Conservation (phyloP, 148 eudicot genomes). For the Persicaria tinctoria region DNA sequence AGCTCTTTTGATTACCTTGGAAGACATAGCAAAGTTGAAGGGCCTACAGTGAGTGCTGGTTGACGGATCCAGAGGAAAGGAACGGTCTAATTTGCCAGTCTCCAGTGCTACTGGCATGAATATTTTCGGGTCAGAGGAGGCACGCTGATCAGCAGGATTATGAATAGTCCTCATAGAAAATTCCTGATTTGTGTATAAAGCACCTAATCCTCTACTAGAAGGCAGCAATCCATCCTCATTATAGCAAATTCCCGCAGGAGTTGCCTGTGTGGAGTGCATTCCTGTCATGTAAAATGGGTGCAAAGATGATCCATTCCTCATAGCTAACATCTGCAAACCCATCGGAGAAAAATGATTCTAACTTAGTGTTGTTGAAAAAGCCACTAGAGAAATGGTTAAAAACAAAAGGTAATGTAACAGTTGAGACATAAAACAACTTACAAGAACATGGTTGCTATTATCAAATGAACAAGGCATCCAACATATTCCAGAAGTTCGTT, state of each 20-base stretch:
- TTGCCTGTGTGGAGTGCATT: conserved; percentile 23
- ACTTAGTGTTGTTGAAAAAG: too few relatives aligned
- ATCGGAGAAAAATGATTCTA: conserved; percentile 2
- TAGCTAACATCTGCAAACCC: conserved; percentile 64
- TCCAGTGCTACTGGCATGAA: conserved; percentile 20
- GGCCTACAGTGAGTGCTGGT: conserved; percentile 32
- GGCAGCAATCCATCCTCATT: conserved; percentile 28
- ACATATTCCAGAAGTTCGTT: background rate
- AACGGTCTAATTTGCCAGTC: conserved; percentile 24
- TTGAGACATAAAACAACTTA: too few relatives aligned
- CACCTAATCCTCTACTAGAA: conserved; percentile 23
- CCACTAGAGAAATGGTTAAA: too few relatives aligned
- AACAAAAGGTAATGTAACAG: too few relatives aligned
- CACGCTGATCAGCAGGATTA: conserved; percentile 28
- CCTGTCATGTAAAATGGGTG: conserved; percentile 46
- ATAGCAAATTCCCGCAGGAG: conserved; percentile 23
- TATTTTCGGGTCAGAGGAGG: conserved; percentile 26
- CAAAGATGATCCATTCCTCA: conserved; percentile 72
- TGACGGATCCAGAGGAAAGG: conserved; percentile 30
- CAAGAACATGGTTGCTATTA: too few relatives aligned
- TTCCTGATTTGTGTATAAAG: conserved; percentile 32
- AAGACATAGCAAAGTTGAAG: conserved; percentile 29
- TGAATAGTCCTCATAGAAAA: conserved; percentile 28
- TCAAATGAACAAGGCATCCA: too few relatives aligned
- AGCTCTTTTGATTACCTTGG: conserved; percentile 38